phyloP scores from a whole-genome alignment of 768 basidiomycete genomes.

The Mycena chlorophos region DNA sequence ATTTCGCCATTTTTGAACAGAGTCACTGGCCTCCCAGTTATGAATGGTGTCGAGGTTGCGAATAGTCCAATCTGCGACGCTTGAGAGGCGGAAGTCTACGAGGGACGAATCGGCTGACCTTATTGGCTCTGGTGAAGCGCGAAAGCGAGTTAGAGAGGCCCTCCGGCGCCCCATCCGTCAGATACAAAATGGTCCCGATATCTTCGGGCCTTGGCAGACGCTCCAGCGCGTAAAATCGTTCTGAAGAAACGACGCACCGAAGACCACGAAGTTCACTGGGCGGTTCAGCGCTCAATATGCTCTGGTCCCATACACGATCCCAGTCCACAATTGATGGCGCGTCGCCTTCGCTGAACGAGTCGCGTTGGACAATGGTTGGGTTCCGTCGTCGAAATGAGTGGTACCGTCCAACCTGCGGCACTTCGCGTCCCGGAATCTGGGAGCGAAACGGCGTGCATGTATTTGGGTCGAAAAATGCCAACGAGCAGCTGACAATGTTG shows the following conservation, averaged over 20 bases:
- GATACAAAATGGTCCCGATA: slow-evolving; percentile 46
- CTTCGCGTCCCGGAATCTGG: slow-evolving; percentile 55
- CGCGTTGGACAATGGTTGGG: slow-evolving; percentile 18
- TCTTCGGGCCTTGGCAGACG: slow-evolving; percentile 27
- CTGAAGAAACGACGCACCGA: slow-evolving; percentile 33
- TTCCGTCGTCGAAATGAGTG: slow-evolving; percentile 55
- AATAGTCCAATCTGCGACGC: slow-evolving; percentile 60
- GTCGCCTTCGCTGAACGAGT: slow-evolving; percentile 20
- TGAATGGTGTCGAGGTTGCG: slow-evolving; percentile 75
- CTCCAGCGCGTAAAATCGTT: background rate
- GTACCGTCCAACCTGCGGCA: slow-evolving; percentile 71
- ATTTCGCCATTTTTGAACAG: slow-evolving; percentile 59
- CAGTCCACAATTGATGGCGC: slow-evolving; percentile 39
- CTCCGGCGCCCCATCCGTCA: slow-evolving; percentile 60
- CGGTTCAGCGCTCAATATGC: slow-evolving; percentile 25
- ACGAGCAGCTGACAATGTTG: slow-evolving; percentile 50
- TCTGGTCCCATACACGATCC: slow-evolving; percentile 52
- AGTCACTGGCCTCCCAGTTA: slow-evolving; percentile 74
- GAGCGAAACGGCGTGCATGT: slow-evolving; percentile 58
- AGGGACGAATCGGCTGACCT: slow-evolving; percentile 39
- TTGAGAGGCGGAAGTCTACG: background rate
- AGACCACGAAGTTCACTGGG: slow-evolving; percentile 41
- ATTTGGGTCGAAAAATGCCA: slow-evolving; percentile 52
- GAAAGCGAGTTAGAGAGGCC: slow-evolving; percentile 50
- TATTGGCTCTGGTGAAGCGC: slow-evolving; percentile 45